Conservation (phyloP, 768 basidiomycete species). For the Suillus lakei region DNA sequence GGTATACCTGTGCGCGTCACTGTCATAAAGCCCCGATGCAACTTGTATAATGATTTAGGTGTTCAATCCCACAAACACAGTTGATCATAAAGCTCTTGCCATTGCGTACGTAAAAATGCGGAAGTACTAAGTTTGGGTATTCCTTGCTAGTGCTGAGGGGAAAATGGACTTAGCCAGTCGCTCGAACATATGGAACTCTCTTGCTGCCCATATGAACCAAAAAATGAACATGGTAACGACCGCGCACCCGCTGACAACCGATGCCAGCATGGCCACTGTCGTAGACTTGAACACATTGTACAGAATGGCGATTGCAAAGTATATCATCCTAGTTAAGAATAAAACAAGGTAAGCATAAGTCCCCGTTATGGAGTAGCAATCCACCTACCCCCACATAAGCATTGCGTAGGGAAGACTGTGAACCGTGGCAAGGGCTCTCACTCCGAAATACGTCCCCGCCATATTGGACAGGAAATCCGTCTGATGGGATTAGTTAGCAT, state of each 20-base stretch:
- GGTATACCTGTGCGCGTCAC: too few species aligned
- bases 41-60: not conserved
- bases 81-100: not conserved
- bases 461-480: slow-evolving; percentile 18
- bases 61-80: not conserved
- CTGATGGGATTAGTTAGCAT: not conserved
- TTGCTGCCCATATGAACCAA: slow-evolving; percentile 1
- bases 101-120: not conserved
- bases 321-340: not conserved
- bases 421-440: not conserved
- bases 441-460: not conserved
- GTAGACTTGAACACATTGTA: not conserved
- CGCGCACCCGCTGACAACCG: not conserved
- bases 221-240: not conserved
- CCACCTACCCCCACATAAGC: slow-evolving; percentile 4
- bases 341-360: not conserved
- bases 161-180: not conserved
- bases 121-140: not conserved
- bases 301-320: slow-evolving; percentile 1
- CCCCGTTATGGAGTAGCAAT: not conserved
- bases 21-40: too few species aligned
- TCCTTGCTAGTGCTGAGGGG: not conserved
- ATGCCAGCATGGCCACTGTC: not conserved
- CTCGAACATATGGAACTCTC: not conserved
- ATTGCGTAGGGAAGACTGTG: slow-evolving; percentile 5